Evolutionary conservation across 2,329 filamentous ascomycete species (phyloP).

Genomic region (Phaeophleospora eucalypticola): DNA sequence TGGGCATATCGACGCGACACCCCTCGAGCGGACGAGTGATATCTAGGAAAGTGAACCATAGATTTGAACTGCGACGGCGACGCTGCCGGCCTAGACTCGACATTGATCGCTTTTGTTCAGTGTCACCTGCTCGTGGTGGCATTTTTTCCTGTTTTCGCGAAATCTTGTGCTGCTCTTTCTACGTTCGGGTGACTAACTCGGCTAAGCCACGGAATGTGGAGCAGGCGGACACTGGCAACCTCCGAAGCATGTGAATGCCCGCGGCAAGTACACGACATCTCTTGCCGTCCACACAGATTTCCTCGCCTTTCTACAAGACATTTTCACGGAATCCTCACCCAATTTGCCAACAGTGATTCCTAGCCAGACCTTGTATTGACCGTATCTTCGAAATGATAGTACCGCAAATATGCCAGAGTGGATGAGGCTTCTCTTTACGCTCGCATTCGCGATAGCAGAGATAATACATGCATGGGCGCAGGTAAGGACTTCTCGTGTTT

Average conservation of each 20-base stretch:
- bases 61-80: too few relatives aligned
- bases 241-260: conserved; percentile 3
- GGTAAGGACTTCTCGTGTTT: background rate
- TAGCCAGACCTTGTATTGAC: too few relatives aligned
- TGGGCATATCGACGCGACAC: background rate
- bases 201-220: background rate
- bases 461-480: background rate
- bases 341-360: too few relatives aligned
- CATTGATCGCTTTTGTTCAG: too few relatives aligned
- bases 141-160: too few relatives aligned
- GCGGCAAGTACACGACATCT: background rate
- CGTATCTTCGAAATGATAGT: too few relatives aligned
- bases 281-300: background rate
- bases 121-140: too few relatives aligned
- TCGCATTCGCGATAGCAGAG: background rate
- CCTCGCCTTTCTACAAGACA: background rate
- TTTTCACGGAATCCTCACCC: background rate
- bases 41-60: too few relatives aligned
- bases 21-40: too few relatives aligned
- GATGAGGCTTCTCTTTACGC: background rate
- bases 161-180: too few relatives aligned
- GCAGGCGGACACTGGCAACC: conserved; percentile 1
- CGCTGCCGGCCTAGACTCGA: too few relatives aligned
- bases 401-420: background rate
- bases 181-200: background rate